Percentiles rank a stretch among this genome's conserved stretches.
Evolutionary conservation across 768 basidiomycete species (phyloP).

Genomic region (Tylopilus felleus): DNA sequence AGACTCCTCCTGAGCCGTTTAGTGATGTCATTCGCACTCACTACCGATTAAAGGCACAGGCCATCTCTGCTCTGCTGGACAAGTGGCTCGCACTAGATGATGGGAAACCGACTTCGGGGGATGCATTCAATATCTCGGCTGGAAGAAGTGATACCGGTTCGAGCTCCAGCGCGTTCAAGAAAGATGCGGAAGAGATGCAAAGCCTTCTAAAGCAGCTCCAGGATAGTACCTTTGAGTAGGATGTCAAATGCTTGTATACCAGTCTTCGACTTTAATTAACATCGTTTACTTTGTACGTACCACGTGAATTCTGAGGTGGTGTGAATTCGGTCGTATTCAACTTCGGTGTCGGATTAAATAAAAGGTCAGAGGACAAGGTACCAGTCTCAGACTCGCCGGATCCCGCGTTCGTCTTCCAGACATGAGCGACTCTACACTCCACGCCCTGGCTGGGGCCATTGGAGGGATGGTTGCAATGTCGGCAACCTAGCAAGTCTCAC

Average conservation of each 20-base stretch:
- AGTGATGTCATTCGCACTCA: constrained; percentile 86
- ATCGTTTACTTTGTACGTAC: background rate
- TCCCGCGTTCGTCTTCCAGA: background rate
- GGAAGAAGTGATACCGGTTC: constrained; percentile 38
- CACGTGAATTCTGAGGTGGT: background rate
- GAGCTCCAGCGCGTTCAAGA: constrained; percentile 58
- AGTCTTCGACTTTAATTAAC: background rate
- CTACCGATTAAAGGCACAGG: constrained; percentile 78
- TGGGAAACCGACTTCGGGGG: constrained; percentile 51
- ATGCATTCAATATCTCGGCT: constrained; percentile 45
- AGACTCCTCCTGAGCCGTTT: constrained; percentile 81
- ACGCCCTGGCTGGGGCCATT: constrained; percentile 83
- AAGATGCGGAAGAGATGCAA: constrained; percentile 74
- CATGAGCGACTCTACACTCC: constrained; percentile 79
- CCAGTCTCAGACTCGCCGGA: background rate
- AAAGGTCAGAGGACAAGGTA: background rate
- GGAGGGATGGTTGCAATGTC: constrained; percentile 92
- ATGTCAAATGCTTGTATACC: no score
- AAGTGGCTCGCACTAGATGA: constrained; percentile 78
- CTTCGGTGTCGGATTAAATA: background rate
- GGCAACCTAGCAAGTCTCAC: constrained; percentile 68
- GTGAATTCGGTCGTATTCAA: background rate
- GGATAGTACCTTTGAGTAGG: constrained; percentile 22
- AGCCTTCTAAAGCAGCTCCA: constrained; percentile 47
- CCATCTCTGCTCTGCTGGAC: constrained; percentile 70